These are phyloP conservation scores for Lactarius sanguifluus DNA, from an alignment of 768 basidiomycete genomes.

Conservation along the genomic window DNA sequence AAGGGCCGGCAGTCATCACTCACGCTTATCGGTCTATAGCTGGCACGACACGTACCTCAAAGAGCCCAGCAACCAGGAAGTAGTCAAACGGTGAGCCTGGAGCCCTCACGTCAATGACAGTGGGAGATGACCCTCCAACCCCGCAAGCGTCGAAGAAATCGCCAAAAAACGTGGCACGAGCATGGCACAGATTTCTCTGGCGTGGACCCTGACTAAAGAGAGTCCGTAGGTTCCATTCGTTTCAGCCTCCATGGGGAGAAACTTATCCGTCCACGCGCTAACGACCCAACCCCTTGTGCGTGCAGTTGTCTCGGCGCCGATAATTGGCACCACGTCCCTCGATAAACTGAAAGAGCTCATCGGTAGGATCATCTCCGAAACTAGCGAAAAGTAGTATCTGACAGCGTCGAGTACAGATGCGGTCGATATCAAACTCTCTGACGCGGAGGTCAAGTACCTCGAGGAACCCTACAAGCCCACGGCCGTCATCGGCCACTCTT, in stretches of 20 bases:
- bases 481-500: conserved; percentile 20
- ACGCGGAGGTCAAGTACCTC: conserved; percentile 44
- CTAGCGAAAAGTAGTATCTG: background rate
- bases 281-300: background rate
- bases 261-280: conserved; percentile 2
- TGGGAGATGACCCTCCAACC: background rate
- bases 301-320: conserved; percentile 37
- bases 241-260: background rate
- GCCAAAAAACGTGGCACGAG: conserved; percentile 38
- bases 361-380: conserved; percentile 18
- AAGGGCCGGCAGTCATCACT: conserved; percentile 3
- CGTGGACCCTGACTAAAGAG: conserved; percentile 37
- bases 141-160: conserved; percentile 36
- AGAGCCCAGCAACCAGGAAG: conserved; percentile 18
- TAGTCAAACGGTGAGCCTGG: conserved; percentile 22
- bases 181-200: conserved; percentile 44
- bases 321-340: conserved; percentile 39
- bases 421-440: conserved; percentile 39
- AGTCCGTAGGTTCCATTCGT: conserved; percentile 26
- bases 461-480: conserved; percentile 40
- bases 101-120: background rate
- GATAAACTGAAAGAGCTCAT: conserved; percentile 39
- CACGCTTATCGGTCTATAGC: conserved; percentile 8
- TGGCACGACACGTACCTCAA: conserved; percentile 16
- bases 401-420: conserved; percentile 29